A percentile compares a stretch with the other conserved stretches of the same genome.
Evolutionary conservation across 768 basidiomycete genomes (phyloP).

Genomic region (Lanmaoa rubissima): DNA sequence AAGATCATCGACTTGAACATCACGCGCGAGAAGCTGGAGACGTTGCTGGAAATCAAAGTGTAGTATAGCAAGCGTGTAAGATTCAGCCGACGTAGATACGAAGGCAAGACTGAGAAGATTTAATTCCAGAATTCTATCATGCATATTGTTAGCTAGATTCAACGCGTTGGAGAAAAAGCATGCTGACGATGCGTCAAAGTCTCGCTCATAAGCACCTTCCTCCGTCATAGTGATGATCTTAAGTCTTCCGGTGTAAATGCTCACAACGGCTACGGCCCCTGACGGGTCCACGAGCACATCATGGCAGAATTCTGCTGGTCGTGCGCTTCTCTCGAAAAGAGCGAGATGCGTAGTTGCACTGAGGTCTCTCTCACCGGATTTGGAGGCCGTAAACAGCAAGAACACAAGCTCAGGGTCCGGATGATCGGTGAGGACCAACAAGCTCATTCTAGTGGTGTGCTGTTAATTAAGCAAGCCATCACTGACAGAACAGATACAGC

Average conservation of each 20-base stretch:
- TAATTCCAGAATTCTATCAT: constrained; percentile 56
- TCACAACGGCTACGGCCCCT: constrained; percentile 58
- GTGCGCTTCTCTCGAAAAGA: constrained; percentile 55
- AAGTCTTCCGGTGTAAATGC: constrained; percentile 68
- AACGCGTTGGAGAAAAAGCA: not conserved
- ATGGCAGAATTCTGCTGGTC: constrained; percentile 69
- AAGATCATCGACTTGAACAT: constrained; percentile 45
- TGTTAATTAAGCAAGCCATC: constrained; percentile 8
- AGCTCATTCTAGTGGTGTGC: constrained; percentile 38
- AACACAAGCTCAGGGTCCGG: constrained; percentile 73
- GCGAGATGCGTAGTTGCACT: constrained; percentile 44
- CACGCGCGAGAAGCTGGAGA: constrained; percentile 62
- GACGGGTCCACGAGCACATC: constrained; percentile 65
- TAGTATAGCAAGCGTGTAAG: constrained; percentile 62
- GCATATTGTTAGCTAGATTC: constrained; percentile 3
- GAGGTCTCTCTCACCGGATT: constrained; percentile 34
- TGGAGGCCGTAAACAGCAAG: constrained; percentile 47
- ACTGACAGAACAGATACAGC: constrained; percentile 1
- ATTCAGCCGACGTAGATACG: constrained; percentile 41
- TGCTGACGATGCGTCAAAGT: constrained; percentile 66
- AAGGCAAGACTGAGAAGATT: constrained; percentile 70
- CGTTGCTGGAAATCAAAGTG: constrained; percentile 61
- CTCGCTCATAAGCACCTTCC: constrained; percentile 50
- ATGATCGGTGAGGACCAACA: constrained; percentile 72
- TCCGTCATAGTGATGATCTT: constrained; percentile 55